These are phyloP conservation scores for Candida albicans DNA, from an alignment of 1,139 yeast species.

Conservation along the genomic window DNA sequence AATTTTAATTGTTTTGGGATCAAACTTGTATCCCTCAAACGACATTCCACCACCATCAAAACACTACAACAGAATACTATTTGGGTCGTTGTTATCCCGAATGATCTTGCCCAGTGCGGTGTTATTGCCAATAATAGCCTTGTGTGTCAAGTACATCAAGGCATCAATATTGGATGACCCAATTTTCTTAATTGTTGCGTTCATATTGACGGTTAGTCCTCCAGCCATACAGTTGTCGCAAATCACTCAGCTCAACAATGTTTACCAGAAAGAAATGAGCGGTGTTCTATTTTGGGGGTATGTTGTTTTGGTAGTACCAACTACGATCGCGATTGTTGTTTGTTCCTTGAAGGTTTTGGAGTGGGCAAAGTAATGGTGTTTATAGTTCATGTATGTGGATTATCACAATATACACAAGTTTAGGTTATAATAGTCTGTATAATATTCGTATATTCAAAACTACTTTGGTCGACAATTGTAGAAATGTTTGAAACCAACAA, in stretches of 20 bases:
- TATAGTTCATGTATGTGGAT: no score
- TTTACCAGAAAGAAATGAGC: constrained; percentile 81
- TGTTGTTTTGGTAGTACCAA: constrained; percentile 71
- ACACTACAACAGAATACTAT: constrained; percentile 56
- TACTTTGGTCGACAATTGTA: no score
- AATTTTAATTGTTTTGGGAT: constrained; percentile 70
- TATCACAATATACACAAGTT: no score
- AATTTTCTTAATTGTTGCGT: constrained; percentile 73
- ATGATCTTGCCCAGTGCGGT: constrained; percentile 75
- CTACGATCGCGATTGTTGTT: constrained; percentile 73
- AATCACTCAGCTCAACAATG: constrained; percentile 73
- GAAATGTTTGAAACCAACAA: background rate
- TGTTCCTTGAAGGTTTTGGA: constrained; percentile 65
- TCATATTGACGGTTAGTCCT: constrained; percentile 73
- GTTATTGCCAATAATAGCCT: constrained; percentile 66
- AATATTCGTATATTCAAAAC: no score
- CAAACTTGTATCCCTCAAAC: constrained; percentile 67
- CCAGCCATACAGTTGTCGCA: constrained; percentile 86
- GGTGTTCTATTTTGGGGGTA: constrained; percentile 89
- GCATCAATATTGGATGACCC: constrained; percentile 82
- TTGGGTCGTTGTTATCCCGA: constrained; percentile 69
- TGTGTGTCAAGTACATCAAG: constrained; percentile 62
- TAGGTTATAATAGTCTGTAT: no score
- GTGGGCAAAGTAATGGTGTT: constrained; percentile 30
- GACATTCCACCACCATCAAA: constrained; percentile 67